These are phyloP conservation scores for Phytopythium cucurbitacearum DNA, from an alignment of 352 stramenopile species.

Conservation along the genomic window DNA sequence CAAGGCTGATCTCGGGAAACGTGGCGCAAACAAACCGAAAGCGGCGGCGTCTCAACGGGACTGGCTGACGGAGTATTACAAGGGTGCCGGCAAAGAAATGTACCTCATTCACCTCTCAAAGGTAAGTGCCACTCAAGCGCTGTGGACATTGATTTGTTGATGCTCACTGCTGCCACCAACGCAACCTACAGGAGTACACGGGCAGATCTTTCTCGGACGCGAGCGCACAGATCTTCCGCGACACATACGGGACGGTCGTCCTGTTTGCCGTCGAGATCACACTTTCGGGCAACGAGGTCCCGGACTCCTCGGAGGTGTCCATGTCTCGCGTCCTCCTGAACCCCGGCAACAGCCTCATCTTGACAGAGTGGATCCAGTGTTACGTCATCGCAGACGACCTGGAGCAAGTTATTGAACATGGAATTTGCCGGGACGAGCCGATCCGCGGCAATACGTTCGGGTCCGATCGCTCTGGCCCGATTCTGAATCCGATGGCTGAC, in stretches of 20 bases:
- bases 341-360: conserved; percentile 64
- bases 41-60: conserved; percentile 9
- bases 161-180: not conserved
- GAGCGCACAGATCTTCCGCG: conserved; percentile 50
- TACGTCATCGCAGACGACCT: conserved; percentile 86
- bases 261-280: conserved; percentile 79
- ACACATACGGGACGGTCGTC: conserved; percentile 63
- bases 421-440: conserved; percentile 46
- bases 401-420: conserved; percentile 52
- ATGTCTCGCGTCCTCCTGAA: conserved; percentile 76
- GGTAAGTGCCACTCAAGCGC: conserved; percentile 12
- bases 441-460: conserved; percentile 37
- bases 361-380: conserved; percentile 76
- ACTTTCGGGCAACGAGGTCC: conserved; percentile 37
- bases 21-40: not conserved
- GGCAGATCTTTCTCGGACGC: conserved; percentile 68
- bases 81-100: conserved; percentile 78
- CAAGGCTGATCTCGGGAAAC: conserved; percentile 2
- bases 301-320: conserved; percentile 11
- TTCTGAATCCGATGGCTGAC: conserved; percentile 46
- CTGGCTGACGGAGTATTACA: conserved; percentile 78
- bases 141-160: not conserved
- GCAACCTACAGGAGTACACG: conserved; percentile 46
- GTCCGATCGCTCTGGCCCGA: conserved; percentile 18
- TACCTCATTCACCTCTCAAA: conserved; percentile 80